A percentile compares a stretch with the other conserved stretches of the same genome.
Conservation (phyloP, 2,329 filamentous ascomycete species). For the Claviceps humidiphila region DNA sequence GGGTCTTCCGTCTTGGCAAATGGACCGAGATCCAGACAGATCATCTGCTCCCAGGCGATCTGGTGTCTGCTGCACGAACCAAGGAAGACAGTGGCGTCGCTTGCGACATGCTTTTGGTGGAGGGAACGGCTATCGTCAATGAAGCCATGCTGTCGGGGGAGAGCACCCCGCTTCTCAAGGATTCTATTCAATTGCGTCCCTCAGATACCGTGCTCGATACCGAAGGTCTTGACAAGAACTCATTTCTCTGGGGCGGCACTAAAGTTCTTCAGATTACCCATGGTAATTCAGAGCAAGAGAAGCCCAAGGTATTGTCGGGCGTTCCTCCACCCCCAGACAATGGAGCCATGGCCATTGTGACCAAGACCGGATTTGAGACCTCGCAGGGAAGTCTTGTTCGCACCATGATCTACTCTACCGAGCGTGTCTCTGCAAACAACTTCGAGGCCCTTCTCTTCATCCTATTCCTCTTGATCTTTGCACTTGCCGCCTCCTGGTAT, state of each 20-base stretch:
- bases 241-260: slow-evolving; percentile 92
- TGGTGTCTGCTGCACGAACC: slow-evolving; percentile 82
- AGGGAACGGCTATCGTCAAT: slow-evolving; percentile 94
- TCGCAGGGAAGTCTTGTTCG: slow-evolving; percentile 94
- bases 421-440: slow-evolving; percentile 97
- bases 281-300: slow-evolving; percentile 62
- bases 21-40: slow-evolving; percentile 88
- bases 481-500: slow-evolving; percentile 95
- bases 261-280: slow-evolving; percentile 95
- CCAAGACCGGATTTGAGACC: slow-evolving; percentile 97
- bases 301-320: slow-evolving; percentile 58
- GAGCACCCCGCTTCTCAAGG: slow-evolving; percentile 91
- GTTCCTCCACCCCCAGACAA: slow-evolving; percentile 81
- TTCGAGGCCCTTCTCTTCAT: slow-evolving; percentile 95
- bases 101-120: slow-evolving; percentile 90
- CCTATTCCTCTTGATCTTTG: slow-evolving; percentile 89
- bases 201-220: slow-evolving; percentile 67
- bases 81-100: slow-evolving; percentile 96
- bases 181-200: slow-evolving; percentile 84
- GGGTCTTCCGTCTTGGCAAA: slow-evolving; percentile 73
- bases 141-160: slow-evolving; percentile 98
- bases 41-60: slow-evolving; percentile 80
- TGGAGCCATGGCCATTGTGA: slow-evolving; percentile 83
- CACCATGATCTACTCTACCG: slow-evolving; percentile 99
- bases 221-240: slow-evolving; percentile 89